phyloP scores from a whole-genome alignment of 345 rosid genomes.

The Linum trigynum region DNA sequence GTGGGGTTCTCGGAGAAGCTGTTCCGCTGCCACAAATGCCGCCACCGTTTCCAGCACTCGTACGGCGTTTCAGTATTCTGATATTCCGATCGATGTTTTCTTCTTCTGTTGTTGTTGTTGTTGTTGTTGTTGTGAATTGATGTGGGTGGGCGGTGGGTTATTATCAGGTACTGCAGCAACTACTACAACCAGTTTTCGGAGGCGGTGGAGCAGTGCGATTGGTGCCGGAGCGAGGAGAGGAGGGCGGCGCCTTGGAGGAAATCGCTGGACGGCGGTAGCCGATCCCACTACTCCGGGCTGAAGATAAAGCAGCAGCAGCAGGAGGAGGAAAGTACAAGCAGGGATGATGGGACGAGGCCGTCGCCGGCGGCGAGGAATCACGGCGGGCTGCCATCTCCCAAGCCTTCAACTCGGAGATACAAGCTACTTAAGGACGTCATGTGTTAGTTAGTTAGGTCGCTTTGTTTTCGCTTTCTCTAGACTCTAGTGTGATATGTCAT shows the following conservation, averaged over 20 bases:
- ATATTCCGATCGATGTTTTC: background rate
- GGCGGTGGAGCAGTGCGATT: slow-evolving; percentile 65
- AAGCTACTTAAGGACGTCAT: slow-evolving; percentile 99
- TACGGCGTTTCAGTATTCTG: slow-evolving; percentile 22
- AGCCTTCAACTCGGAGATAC: slow-evolving; percentile 84
- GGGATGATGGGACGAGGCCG: slow-evolving; percentile 18
- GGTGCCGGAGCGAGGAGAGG: slow-evolving; percentile 76
- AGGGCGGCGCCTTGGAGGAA: slow-evolving; percentile 31
- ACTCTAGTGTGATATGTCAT: too few relatives aligned
- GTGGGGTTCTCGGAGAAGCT: slow-evolving; percentile 92
- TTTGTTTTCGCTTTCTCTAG: too few relatives aligned
- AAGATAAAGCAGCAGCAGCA: slow-evolving; percentile 39
- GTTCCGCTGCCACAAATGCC: slow-evolving; percentile 87
- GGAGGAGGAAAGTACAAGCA: too few relatives aligned
- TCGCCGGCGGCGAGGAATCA: slow-evolving; percentile 26
- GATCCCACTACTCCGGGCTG: slow-evolving; percentile 49
- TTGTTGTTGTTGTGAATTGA: too few relatives aligned
- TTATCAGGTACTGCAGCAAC: slow-evolving; percentile 81
- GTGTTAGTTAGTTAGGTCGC: slow-evolving; percentile 31
- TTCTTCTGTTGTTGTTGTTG: too few relatives aligned
- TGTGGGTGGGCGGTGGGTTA: too few relatives aligned
- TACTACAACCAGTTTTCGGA: slow-evolving; percentile 58
- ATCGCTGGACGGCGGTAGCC: slow-evolving; percentile 28
- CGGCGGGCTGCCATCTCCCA: slow-evolving; percentile 57
- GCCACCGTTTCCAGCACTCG: slow-evolving; percentile 85